Base-by-base conservation (phyloP, 2,329 filamentous ascomycete species). In the Alternaria conjuncta region DNA sequence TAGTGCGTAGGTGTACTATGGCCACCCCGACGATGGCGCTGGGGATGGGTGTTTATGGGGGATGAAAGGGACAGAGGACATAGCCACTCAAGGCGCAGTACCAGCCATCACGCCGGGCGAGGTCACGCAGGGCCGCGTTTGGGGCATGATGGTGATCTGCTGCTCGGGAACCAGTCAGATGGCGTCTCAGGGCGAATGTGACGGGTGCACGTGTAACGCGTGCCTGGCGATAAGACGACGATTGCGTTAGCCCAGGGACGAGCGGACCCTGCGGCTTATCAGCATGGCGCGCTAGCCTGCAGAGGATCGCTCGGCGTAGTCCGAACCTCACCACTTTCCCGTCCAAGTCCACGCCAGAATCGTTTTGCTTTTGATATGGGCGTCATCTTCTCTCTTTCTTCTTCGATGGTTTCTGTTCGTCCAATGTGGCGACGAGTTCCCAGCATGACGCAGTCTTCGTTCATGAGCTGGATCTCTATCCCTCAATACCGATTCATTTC, bases 11-110 rank as follows among this genome's bases (percentile, higher is more conserved):
- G 61, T 30, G 28, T 45, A 47, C 45, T 60, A 60, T 60, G 44
- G 45, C 20, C 47, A 41, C 20, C 18, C 46, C 53, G 46, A 47
- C 15, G 61, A 61, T 45, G 53, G 47, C 36, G 58, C 41, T 41
- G 46, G 36, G 20, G 12, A 44, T 26, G 43, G 46, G 43, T 51
- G 53, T 54, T 64, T 61, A 64, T 64, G 60, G 41, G 47, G 60
- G 54, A 62, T 57, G 44, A 71, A 71, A 67, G 69, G 69, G 57
- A 54, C 51, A 53, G 63, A 60, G 47, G 55, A 60, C 60, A 65
- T 64, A 74, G 71, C 77, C 77, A 78, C 67, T 78, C 70, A 77
- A 54, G 73, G 70, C 75, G 75, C 75, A 73, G 76, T 57, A 47
- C 57, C 64, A 62, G 75, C 56, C 69, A 68, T 65, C 66, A 66